These are phyloP conservation scores for Nakaseomyces sp. DNA, from an alignment of 1,139 yeast species.

Conservation along the genomic window DNA sequence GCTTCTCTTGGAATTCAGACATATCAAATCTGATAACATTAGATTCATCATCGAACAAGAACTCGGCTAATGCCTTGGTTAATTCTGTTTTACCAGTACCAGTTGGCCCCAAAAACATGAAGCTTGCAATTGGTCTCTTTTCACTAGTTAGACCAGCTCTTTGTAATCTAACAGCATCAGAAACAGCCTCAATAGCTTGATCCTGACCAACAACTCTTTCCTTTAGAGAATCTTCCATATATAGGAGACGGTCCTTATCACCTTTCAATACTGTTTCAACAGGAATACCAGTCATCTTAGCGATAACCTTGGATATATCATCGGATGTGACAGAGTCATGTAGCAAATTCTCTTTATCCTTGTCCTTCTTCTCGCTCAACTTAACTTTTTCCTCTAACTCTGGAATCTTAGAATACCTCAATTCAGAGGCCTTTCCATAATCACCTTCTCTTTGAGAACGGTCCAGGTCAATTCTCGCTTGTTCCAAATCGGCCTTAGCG, in stretches of 20 bases:
- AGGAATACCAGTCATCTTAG: slow-evolving; percentile 94
- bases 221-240: slow-evolving; percentile 73
- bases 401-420: slow-evolving; percentile 83
- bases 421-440: slow-evolving; percentile 79
- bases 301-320: slow-evolving; percentile 85
- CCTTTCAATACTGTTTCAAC: slow-evolving; percentile 87
- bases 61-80: slow-evolving; percentile 85
- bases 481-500: slow-evolving; percentile 76
- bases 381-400: slow-evolving; percentile 58
- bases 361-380: slow-evolving; percentile 37
- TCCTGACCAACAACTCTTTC: slow-evolving; percentile 89
- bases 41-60: slow-evolving; percentile 77
- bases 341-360: slow-evolving; percentile 37
- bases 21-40: slow-evolving; percentile 88
- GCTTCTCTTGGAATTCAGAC: slow-evolving; percentile 97
- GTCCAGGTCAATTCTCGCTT: slow-evolving; percentile 75
- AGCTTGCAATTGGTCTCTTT: slow-evolving; percentile 90
- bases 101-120: slow-evolving; percentile 93
- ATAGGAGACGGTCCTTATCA: slow-evolving; percentile 80
- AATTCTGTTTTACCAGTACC: slow-evolving; percentile 98
- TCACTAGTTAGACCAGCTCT: slow-evolving; percentile 94
- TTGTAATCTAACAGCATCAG: slow-evolving; percentile 92
- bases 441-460: slow-evolving; percentile 76
- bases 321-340: slow-evolving; percentile 93
- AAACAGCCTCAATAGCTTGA: slow-evolving; percentile 79